Evolutionary conservation across 2,329 filamentous ascomycete species (phyloP).

Genomic region (Leptographium wingfieldii): DNA sequence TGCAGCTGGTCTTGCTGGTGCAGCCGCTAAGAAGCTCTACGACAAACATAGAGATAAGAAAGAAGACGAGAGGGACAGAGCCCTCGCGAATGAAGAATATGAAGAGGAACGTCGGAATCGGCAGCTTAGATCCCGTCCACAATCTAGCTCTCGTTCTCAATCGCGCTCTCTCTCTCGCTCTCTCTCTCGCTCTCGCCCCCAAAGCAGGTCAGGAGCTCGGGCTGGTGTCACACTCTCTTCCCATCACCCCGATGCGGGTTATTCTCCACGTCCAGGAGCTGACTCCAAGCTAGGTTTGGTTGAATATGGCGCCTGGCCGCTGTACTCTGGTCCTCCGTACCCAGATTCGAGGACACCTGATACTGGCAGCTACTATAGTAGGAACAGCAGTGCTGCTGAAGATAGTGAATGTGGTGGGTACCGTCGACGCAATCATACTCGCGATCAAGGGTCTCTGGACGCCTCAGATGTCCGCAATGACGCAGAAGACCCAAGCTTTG

Average conservation of each 20-base stretch:
- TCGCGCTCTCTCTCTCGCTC: slow-evolving; percentile 22
- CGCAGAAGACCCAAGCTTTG: slow-evolving; percentile 11
- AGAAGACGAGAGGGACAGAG: slow-evolving; percentile 21
- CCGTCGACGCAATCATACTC: background rate
- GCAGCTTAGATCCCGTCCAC: background rate
- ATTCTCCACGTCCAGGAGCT: slow-evolving; percentile 22
- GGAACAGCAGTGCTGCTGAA: slow-evolving; percentile 36
- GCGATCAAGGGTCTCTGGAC: background rate
- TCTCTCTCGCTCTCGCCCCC: slow-evolving; percentile 11
- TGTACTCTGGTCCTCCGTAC: slow-evolving; percentile 28
- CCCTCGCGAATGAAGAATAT: slow-evolving; percentile 15
- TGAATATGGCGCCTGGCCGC: slow-evolving; percentile 50
- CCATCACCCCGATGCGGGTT: slow-evolving; percentile 28
- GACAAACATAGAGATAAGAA: slow-evolving; percentile 50
- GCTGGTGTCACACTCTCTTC: slow-evolving; percentile 24
- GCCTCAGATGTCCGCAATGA: slow-evolving; percentile 8
- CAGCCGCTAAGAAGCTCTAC: slow-evolving; percentile 48
- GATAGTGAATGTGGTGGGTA: slow-evolving; percentile 14
- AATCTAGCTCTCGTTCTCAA: background rate
- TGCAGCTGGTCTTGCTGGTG: slow-evolving; percentile 46
- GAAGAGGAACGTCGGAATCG: slow-evolving; percentile 22
- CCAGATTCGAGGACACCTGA: slow-evolving; percentile 16
- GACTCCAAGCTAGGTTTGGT: slow-evolving; percentile 57
- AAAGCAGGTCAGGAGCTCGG: slow-evolving; percentile 16
- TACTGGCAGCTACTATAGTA: slow-evolving; percentile 1